phyloP scores from a whole-genome alignment of 768 basidiomycete species.

The Lentinula sp. region DNA sequence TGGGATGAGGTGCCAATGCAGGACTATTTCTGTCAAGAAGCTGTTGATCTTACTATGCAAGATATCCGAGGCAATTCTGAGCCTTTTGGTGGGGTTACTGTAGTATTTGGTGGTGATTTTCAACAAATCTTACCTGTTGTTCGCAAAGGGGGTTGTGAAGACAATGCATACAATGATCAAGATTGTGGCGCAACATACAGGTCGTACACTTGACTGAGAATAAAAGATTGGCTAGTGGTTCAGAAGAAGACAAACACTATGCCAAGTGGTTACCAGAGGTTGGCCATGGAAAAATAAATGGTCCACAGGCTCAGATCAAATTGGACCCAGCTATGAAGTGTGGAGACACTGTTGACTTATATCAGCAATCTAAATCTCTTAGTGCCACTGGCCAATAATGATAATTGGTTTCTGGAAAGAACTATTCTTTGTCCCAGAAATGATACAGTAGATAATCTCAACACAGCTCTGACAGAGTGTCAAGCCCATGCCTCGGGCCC shows the following conservation, averaged over 20 bases:
- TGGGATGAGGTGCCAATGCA: background rate
- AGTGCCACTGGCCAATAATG: background rate
- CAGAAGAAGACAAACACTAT: background rate
- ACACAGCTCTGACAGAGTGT: too few relatives aligned
- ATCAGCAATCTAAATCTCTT: background rate
- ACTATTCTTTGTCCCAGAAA: too few relatives aligned
- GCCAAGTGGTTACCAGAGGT: background rate
- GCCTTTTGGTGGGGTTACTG: conserved; percentile 37
- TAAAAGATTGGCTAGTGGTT: background rate
- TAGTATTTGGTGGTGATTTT: too few relatives aligned
- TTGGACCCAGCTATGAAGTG: background rate
- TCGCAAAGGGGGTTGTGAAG: conserved; percentile 22
- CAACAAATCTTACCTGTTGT: too few relatives aligned
- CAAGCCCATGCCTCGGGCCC: too few relatives aligned
- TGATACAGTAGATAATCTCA: background rate
- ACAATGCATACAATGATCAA: conserved; percentile 26
- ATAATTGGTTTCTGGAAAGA: background rate
- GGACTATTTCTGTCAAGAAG: too few relatives aligned
- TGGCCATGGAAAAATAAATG: background rate
- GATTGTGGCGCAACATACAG: too few relatives aligned
- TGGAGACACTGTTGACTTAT: background rate
- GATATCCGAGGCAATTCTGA: conserved; percentile 21
- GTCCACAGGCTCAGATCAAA: background rate
- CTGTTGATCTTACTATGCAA: conserved; percentile 28
- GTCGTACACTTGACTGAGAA: too few relatives aligned